Percentiles rank a stretch among this genome's conserved stretches.
Conservation (phyloP, 2,329 filamentous ascomycete species). For the Venturia nashicola region DNA sequence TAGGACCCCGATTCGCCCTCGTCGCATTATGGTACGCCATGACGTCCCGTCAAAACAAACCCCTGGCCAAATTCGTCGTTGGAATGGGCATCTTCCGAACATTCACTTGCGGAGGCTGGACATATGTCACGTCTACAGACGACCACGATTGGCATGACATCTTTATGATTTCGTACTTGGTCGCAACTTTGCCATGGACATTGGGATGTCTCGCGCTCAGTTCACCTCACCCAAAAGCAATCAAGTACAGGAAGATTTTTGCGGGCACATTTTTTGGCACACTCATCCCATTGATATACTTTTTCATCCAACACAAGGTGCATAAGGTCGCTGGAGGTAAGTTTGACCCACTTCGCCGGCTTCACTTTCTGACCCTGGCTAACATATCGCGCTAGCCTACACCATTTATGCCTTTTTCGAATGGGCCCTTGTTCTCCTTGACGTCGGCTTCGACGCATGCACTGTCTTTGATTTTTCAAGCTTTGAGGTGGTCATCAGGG, state of each 20-base stretch:
- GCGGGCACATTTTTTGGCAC: conserved; percentile 81
- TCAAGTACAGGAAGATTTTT: conserved; percentile 81
- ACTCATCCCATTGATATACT: conserved; percentile 82
- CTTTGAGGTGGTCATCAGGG: conserved; percentile 78
- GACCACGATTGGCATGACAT: conserved; percentile 98
- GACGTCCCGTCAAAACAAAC: conserved; percentile 46
- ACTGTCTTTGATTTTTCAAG: conserved; percentile 83
- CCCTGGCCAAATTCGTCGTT: conserved; percentile 70
- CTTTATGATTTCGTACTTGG: conserved; percentile 97
- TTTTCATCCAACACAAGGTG: conserved; percentile 97
- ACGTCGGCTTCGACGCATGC: conserved; percentile 92
- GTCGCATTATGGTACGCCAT: conserved; percentile 88
- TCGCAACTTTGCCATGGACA: conserved; percentile 92
- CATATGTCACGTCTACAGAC: conserved; percentile 95
- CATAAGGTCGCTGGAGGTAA: conserved; percentile 85
- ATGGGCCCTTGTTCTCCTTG: conserved; percentile 87
- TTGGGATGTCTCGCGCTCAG: conserved; percentile 79
- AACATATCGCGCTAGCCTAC: conserved; percentile 54
- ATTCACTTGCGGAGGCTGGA: conserved; percentile 93
- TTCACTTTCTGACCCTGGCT: conserved; percentile 11
- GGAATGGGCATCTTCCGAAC: conserved; percentile 76
- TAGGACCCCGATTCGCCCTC: conserved; percentile 80
- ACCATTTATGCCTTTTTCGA: conserved; percentile 97
- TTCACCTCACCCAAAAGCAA: conserved; percentile 66
- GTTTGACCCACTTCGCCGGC: conserved; percentile 18